These are phyloP conservation scores for Pseudogymnoascus sp. DNA, from an alignment of 2,329 filamentous ascomycete genomes.

Conservation along the genomic window DNA sequence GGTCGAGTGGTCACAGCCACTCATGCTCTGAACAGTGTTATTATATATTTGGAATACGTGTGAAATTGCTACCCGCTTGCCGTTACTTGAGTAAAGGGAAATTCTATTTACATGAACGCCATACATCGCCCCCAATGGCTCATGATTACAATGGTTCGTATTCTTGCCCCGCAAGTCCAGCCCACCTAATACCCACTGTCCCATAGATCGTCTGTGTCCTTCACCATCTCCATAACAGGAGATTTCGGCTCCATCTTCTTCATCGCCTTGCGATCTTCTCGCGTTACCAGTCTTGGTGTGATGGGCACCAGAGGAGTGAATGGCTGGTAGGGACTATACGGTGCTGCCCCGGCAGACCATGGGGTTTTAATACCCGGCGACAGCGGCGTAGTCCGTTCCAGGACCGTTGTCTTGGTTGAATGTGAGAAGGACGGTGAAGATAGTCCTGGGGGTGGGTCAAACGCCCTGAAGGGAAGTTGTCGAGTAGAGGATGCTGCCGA, in stretches of 20 bases:
- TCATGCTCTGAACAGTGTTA: neutral
- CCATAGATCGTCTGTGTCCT: slow-evolving; percentile 58
- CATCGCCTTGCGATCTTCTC: slow-evolving; percentile 62
- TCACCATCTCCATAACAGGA: slow-evolving; percentile 55
- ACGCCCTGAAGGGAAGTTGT: slow-evolving; percentile 52
- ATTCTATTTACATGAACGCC: slow-evolving; percentile 2
- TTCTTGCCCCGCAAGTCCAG: neutral
- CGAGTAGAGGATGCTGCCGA: slow-evolving; percentile 40
- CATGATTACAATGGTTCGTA: slow-evolving; percentile 4
- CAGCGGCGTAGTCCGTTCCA: slow-evolving; percentile 47
- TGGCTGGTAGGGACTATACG: slow-evolving; percentile 74
- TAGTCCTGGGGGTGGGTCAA: slow-evolving; percentile 48
- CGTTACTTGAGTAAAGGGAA: slow-evolving; percentile 6
- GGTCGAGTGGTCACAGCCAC: neutral
- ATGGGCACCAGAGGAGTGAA: slow-evolving; percentile 68
- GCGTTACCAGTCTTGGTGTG: slow-evolving; percentile 66
- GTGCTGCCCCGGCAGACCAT: slow-evolving; percentile 52
- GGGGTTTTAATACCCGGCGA: slow-evolving; percentile 56
- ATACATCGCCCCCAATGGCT: neutral
- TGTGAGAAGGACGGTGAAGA: slow-evolving; percentile 38
- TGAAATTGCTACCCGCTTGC: neutral
- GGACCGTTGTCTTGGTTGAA: slow-evolving; percentile 56
- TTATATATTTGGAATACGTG: neutral
- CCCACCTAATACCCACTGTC: slow-evolving; percentile 26
- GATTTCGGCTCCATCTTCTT: slow-evolving; percentile 57